Evolutionary conservation across 345 rosid genomes (phyloP), one percentile per base, ranked within the genome.

Genomic region (Rhodomyrtus tomentosa): DNA sequence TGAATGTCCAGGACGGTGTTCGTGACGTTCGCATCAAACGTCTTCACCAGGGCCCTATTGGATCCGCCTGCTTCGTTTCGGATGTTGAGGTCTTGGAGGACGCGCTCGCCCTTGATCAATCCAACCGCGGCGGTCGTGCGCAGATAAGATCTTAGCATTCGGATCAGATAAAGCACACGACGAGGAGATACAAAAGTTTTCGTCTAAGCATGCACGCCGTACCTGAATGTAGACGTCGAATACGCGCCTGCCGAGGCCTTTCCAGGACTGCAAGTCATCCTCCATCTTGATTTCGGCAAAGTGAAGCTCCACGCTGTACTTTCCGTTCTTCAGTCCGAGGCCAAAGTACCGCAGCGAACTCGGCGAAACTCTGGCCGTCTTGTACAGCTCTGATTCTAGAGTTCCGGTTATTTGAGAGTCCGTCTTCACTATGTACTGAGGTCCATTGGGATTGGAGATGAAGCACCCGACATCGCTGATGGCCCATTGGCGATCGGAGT

Each of bases 211-310:
- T 8, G 3, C 18, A 21, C 36, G 24, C 29, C 50, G 38, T 88
- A 90, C 92, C 93, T 92, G 93, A 84, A 91, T 86, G 86, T 91
- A 91, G 53, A 92, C 87, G 40, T 92, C 92, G 42, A 91, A 92
- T 36, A 90, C 21, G 81, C 94, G 94, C 84, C 90, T 84, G 5
- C 94, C 93, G 22, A 92, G 93, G 52, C 91, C 90, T 87, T 90
- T 90, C 94, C 93, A 92, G 16, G 94, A 89, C 62, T 0, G 85
- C 14, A 8, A 48, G 5, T 86, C 83, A 74, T 91, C 93, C 27
- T 88, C 93, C 91, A 92, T 90, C 84, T 13, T 72, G 24, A 90
- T 92, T 89, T 92, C 94, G 10, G 93, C 92, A 85, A 92, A 92
- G 72, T 90, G 93, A 85, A 92, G 92, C 87, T 89, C 85, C 38